Percentiles rank a stretch among this genome's conserved stretches.
Conservation (phyloP, 768 basidiomycete genomes). For the Punctularia strigosozonata region DNA sequence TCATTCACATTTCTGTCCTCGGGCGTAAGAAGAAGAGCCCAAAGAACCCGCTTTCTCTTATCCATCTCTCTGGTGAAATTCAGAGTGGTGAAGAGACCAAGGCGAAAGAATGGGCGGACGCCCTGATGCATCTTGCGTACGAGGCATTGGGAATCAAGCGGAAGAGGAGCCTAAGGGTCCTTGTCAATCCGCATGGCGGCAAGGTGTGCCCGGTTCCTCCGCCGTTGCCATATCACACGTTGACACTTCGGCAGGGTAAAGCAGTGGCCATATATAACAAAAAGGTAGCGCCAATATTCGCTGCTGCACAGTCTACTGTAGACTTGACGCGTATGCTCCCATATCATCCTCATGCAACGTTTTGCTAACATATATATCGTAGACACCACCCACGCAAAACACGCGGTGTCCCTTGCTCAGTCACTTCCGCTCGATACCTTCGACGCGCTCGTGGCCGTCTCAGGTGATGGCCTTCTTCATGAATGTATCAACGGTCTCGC, state of each 20-base stretch:
- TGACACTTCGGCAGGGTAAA: conserved; percentile 38
- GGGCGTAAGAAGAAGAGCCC: conserved; percentile 30
- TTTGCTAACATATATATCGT: conserved; percentile 1
- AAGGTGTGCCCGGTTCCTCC: conserved; percentile 30
- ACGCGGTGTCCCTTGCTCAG: conserved; percentile 57
- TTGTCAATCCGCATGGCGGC: conserved; percentile 79
- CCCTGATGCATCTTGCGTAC: conserved; percentile 48
- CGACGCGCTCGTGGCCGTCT: conserved; percentile 65
- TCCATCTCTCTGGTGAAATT: conserved; percentile 31
- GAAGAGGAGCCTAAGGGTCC: conserved; percentile 44
- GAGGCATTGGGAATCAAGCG: conserved; percentile 53
- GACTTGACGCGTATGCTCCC: conserved; percentile 47
- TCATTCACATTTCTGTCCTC: conserved; percentile 49
- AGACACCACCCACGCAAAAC: conserved; percentile 55
- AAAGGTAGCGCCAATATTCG: conserved; percentile 61
- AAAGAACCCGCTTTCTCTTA: conserved; percentile 26
- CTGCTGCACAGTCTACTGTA: conserved; percentile 48
- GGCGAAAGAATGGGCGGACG: conserved; percentile 40
- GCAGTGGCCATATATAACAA: conserved; percentile 39
- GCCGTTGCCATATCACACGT: not conserved
- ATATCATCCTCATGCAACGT: not conserved
- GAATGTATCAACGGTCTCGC: conserved; percentile 81
- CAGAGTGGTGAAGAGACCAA: conserved; percentile 19
- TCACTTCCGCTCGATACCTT: conserved; percentile 38
- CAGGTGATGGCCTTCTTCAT: conserved; percentile 77